These are phyloP conservation scores for Pichia norvegensis DNA, from an alignment of 1,139 yeast genomes.

Conservation along the genomic window DNA sequence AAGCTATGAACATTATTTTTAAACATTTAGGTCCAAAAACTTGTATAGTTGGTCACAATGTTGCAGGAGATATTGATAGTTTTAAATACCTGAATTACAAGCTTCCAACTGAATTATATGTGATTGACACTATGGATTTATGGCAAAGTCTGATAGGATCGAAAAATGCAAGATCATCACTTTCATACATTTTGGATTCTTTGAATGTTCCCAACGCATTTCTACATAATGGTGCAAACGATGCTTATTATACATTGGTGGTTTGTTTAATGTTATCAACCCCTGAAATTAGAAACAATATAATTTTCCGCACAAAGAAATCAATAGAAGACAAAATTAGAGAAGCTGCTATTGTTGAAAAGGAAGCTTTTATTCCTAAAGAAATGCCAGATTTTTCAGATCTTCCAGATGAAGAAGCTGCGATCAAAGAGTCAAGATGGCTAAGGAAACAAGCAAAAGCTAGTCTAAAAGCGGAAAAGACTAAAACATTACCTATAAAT, in stretches of 20 bases:
- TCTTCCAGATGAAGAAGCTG: slow-evolving; percentile 3
- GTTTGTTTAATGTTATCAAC: slow-evolving; percentile 23
- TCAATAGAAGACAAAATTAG: not conserved
- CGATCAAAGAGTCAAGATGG: slow-evolving; percentile 5
- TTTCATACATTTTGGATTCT: slow-evolving; percentile 44
- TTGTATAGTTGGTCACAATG: slow-evolving; percentile 57
- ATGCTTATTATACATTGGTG: slow-evolving; percentile 58
- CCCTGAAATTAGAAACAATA: slow-evolving; percentile 20
- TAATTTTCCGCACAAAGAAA: slow-evolving; percentile 8
- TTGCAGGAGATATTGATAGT: slow-evolving; percentile 56
- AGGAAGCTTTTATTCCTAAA: not conserved
- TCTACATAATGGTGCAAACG: slow-evolving; percentile 80
- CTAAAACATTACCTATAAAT: not conserved
- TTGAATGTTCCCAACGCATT: slow-evolving; percentile 54
- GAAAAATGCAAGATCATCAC: slow-evolving; percentile 33
- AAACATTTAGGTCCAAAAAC: slow-evolving; percentile 33
- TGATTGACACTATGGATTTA: slow-evolving; percentile 48
- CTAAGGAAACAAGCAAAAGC: slow-evolving; percentile 2
- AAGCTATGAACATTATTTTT: slow-evolving; percentile 37
- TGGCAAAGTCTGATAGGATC: slow-evolving; percentile 38
- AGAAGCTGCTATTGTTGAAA: not conserved
- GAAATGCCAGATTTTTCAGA: slow-evolving; percentile 6
- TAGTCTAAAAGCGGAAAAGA: slow-evolving; percentile 2
- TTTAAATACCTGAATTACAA: slow-evolving; percentile 40
- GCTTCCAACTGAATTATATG: slow-evolving; percentile 31